A percentile compares a stretch with the other conserved stretches of the same genome.
Conservation (phyloP, 2,329 filamentous ascomycete species). For the Graphilbum fragrans region DNA sequence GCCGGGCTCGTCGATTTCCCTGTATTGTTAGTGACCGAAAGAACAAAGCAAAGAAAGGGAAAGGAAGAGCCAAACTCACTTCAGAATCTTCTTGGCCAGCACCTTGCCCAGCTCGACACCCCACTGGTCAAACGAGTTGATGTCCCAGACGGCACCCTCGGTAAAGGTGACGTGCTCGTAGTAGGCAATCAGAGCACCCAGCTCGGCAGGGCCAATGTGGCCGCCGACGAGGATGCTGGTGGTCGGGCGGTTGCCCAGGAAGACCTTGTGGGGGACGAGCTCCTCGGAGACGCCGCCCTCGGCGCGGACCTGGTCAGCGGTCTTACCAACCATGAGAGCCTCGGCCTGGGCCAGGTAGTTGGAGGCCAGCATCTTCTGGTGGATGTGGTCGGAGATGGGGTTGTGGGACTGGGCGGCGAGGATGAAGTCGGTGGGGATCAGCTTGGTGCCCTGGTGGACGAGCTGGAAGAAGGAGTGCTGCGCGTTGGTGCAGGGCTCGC, state of each 20-base stretch:
- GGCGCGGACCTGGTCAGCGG: conserved; percentile 62
- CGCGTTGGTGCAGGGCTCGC: conserved; percentile 96
- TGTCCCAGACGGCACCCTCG: conserved; percentile 96
- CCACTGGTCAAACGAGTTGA: conserved; percentile 99
- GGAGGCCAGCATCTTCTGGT: conserved; percentile 91
- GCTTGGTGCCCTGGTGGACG: conserved; percentile 96
- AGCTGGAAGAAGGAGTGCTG: conserved; percentile 99
- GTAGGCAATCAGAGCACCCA: conserved; percentile 93
- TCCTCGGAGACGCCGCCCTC: conserved; percentile 57
- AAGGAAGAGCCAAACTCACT: conserved; percentile 12
- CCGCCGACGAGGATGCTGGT: conserved; percentile 85
- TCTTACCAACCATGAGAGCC: conserved; percentile 85
- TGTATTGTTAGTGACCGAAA: conserved; percentile 4
- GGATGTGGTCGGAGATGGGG: conserved; percentile 79
- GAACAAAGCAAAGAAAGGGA: conserved; percentile 13
- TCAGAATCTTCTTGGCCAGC: conserved; percentile 81
- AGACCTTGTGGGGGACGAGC: conserved; percentile 96
- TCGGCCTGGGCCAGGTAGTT: conserved; percentile 88
- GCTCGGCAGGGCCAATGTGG: conserved; percentile 84
- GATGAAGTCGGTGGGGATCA: conserved; percentile 97
- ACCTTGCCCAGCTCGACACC: conserved; percentile 97
- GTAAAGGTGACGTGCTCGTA: conserved; percentile 98
- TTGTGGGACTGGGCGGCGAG: conserved; percentile 94
- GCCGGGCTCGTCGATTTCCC: conserved; percentile 70
- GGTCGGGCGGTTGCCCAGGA: conserved; percentile 93